Percentiles rank a stretch among this genome's conserved stretches.
phyloP scores from a whole-genome alignment of 1,284 basidiomycete genomes.

The Pseudozyma tsukubaensis region DNA sequence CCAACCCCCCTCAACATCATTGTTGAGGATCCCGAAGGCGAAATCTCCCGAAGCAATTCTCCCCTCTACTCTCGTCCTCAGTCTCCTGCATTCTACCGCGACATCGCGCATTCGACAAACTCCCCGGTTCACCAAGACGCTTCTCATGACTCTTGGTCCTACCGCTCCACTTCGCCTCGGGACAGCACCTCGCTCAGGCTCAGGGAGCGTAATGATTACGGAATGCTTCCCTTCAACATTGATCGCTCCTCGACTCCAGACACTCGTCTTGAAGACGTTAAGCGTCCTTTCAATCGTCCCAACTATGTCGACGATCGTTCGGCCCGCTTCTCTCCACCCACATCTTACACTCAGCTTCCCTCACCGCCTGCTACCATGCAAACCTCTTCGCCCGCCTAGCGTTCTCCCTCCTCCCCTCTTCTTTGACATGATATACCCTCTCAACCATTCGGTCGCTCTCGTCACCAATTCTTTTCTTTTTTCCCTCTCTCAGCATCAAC shows the following conservation, averaged over 20 bases:
- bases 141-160: constrained; percentile 19
- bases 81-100: constrained; percentile 16
- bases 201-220: constrained; percentile 33
- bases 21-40: constrained; percentile 47
- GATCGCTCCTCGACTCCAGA: constrained; percentile 50
- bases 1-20: constrained; percentile 48
- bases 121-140: constrained; percentile 8
- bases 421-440: constrained; percentile 14
- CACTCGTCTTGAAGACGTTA: constrained; percentile 46
- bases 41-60: constrained; percentile 23
- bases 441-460: constrained; percentile 2
- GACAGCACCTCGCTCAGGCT: constrained; percentile 39
- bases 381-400: constrained; percentile 11
- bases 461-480: background rate
- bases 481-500: constrained; percentile 2
- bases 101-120: constrained; percentile 10
- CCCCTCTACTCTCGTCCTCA: constrained; percentile 21
- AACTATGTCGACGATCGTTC: constrained; percentile 5
- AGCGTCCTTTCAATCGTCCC: constrained; percentile 40
- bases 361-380: background rate
- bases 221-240: constrained; percentile 36
- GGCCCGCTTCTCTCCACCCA: background rate
- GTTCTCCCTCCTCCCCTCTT: background rate
- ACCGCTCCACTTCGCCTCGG: constrained; percentile 14
- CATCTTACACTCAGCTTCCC: constrained; percentile 1